Conservation (phyloP, 2,329 filamentous ascomycete genomes). For the Pseudocercospora crystallina region DNA sequence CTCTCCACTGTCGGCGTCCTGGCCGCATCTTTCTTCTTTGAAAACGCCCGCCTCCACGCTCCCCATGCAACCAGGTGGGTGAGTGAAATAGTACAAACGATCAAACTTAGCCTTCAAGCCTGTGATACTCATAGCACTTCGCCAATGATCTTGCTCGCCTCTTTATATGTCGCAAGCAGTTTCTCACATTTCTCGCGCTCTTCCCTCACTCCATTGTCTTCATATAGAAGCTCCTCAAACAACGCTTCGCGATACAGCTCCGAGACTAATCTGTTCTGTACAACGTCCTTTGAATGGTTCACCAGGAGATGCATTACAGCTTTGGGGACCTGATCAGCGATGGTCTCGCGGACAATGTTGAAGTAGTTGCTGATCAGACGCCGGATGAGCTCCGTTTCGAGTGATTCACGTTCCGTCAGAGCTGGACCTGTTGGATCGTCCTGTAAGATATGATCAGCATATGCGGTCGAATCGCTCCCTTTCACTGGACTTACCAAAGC, state of each 20-base stretch:
- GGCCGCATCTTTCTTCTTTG: no score
- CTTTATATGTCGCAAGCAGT: constrained; percentile 89
- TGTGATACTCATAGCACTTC: constrained; percentile 70
- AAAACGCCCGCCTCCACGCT: no score
- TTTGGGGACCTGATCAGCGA: constrained; percentile 97
- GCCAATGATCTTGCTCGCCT: constrained; percentile 96
- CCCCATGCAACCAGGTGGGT: no score
- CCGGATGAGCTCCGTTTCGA: constrained; percentile 96
- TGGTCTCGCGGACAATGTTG: constrained; percentile 98
- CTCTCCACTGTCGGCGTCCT: no score
- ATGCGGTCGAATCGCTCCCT: background rate
- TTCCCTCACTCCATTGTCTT: constrained; percentile 95
- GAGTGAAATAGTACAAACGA: no score
- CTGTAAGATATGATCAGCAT: constrained; percentile 11
- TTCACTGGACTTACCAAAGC: constrained; percentile 26
- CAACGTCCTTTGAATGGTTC: constrained; percentile 96
- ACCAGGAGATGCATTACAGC: constrained; percentile 98
- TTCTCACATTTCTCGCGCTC: constrained; percentile 99
- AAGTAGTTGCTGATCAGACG: constrained; percentile 98
- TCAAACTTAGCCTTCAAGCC: no score
- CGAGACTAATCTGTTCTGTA: constrained; percentile 94
- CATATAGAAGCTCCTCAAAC: constrained; percentile 93
- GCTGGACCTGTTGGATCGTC: constrained; percentile 56
- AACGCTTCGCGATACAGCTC: constrained; percentile 90
- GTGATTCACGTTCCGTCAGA: constrained; percentile 89